Conservation (phyloP, 148 eudicot genomes). For the Bassia scoparia region DNA sequence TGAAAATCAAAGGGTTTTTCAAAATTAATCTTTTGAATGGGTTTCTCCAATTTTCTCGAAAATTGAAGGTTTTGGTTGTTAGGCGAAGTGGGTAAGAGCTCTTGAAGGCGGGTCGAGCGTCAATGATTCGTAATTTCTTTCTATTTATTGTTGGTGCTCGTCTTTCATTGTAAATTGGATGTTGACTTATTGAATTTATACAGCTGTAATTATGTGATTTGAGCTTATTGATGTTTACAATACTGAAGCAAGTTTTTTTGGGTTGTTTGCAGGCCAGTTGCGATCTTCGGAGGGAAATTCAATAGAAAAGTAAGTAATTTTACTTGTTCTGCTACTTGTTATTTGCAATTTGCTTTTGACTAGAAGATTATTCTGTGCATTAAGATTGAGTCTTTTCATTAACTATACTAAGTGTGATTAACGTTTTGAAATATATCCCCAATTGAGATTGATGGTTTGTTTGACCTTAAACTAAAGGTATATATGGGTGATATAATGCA, state of each 20-base stretch:
- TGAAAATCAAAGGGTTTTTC: constrained; percentile 24
- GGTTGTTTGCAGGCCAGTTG: constrained; percentile 65
- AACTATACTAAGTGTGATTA: not conserved
- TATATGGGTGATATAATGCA: no score
- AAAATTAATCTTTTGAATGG: constrained; percentile 23
- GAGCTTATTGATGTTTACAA: not conserved
- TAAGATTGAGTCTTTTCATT: not conserved
- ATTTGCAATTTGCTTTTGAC: not conserved
- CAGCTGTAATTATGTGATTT: not conserved
- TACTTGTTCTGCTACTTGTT: not conserved
- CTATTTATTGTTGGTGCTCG: constrained; percentile 5
- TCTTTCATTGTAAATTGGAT: not conserved
- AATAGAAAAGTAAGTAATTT: constrained; percentile 56
- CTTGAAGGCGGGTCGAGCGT: constrained; percentile 83
- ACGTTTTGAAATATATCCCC: not conserved
- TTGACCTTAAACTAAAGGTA: not conserved
- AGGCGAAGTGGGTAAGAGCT: constrained; percentile 82
- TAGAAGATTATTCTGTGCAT: not conserved
- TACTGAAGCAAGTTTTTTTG: not conserved
- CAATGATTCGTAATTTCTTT: constrained; percentile 58
- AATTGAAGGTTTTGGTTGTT: constrained; percentile 60
- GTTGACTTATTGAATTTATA: not conserved
- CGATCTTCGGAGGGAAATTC: constrained; percentile 91
- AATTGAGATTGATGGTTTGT: not conserved
- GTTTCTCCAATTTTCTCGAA: constrained; percentile 25